Base-by-base conservation (phyloP, 2,329 filamentous ascomycete species). In the Aspergillus clavatus region DNA sequence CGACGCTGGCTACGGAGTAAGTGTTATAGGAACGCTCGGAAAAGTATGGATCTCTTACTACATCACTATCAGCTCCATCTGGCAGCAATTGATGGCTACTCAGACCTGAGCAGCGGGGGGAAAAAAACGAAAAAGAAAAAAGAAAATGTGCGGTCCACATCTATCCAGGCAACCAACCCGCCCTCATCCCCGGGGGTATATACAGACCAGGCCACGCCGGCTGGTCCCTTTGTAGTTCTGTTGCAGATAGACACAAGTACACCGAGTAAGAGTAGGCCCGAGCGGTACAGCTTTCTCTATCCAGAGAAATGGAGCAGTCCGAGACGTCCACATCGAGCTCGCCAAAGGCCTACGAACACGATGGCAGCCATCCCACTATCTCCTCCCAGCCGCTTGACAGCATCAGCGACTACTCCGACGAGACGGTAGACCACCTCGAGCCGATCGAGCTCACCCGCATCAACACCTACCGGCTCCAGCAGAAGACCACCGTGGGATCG, bases 381-480 rank as follows among this genome's bases (percentile, higher is more conserved):
- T 26, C 26, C 26, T 28, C 26, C 11, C 10, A 28, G 5, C 14
- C 29, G 3, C 14, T 33, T 33, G 46, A 53, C 3, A 45, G 42
- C n/a, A 35, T 40, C 7, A 52, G 47, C 26, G 39, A 47, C 18
- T 45, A 40, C 7, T 45, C 50, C 31, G 43, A 49, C n/a, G 45
- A 50, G 2, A 52, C 40, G 2, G 36, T 42, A 33, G 45, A 54
- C 11, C 45, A 52, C 7, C 48, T 51, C 31, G 47, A 56, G 24
- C 50, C 54, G 10, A 40, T 56, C 4, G 54, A 56, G 10, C 42
- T 56, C 6, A 44, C 49, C n/a, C 52, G 54, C 7, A 56, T 56
- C 38, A 53, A 57, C 29, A 55, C 54, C 28, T 51, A 54, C 23
- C 51, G 51, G 5, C 46, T 57, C 10, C 54, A 57, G 22, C 54